Conservation (phyloP, 805 yeast species). For the Barnettozyma californica region DNA sequence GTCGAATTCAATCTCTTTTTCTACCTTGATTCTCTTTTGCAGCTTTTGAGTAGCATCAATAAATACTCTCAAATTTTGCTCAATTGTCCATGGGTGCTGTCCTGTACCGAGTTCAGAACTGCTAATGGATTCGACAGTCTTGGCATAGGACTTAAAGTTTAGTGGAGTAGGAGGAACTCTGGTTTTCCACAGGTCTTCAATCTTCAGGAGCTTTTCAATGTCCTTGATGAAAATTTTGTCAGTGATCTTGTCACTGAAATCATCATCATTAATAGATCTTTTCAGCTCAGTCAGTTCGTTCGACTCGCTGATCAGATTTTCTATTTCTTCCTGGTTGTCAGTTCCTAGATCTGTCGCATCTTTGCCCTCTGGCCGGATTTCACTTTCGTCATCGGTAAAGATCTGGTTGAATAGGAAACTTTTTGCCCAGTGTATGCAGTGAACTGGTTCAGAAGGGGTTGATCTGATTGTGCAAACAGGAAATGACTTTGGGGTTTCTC, state of each 20-base stretch:
- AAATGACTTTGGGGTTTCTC: slow-evolving; percentile 82
- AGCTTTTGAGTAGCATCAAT: slow-evolving; percentile 42
- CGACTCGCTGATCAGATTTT: slow-evolving; percentile 57
- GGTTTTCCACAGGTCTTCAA: slow-evolving; percentile 75
- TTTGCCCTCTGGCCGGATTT: slow-evolving; percentile 28
- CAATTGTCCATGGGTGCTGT: slow-evolving; percentile 50
- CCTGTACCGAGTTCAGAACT: slow-evolving; percentile 26
- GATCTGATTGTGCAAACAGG: slow-evolving; percentile 97
- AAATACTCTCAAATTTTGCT: slow-evolving; percentile 61
- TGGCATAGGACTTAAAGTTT: slow-evolving; percentile 24
- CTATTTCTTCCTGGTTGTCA: slow-evolving; percentile 59
- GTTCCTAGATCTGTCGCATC: slow-evolving; percentile 47
- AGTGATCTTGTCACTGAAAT: slow-evolving; percentile 40
- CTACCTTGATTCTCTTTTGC: slow-evolving; percentile 39
- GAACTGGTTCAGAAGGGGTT: slow-evolving; percentile 94
- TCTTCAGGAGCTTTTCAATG: slow-evolving; percentile 62
- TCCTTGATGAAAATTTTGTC: slow-evolving; percentile 66
- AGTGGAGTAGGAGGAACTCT: slow-evolving; percentile 67
- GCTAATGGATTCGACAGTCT: slow-evolving; percentile 13
- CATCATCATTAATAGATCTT: slow-evolving; percentile 29
- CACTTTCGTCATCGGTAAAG: slow-evolving; percentile 48
- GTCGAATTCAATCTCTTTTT: slow-evolving; percentile 60
- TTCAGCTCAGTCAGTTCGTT: slow-evolving; percentile 56
- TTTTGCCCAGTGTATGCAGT: slow-evolving; percentile 97
- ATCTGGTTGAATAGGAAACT: slow-evolving; percentile 79